Evolutionary conservation across 2,329 filamentous ascomycete species (phyloP).

Genomic region (Fragosphaeria purpurea): DNA sequence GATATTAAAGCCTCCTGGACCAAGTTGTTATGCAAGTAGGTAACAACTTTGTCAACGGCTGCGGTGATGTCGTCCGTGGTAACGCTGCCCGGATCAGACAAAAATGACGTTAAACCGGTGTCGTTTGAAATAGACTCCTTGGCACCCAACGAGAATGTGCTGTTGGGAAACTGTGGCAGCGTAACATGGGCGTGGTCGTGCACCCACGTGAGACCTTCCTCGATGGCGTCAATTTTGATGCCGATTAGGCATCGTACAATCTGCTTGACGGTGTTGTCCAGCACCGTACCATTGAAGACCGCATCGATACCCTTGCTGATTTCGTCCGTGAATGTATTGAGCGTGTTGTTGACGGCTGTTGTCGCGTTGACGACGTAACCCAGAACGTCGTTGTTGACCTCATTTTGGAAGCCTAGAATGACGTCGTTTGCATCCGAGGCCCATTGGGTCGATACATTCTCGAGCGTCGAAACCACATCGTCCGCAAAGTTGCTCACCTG

Average conservation of each 20-base stretch:
- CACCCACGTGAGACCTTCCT: constrained; percentile 90
- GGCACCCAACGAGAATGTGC: constrained; percentile 77
- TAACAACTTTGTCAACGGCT: constrained; percentile 60
- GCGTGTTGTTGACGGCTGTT: constrained; percentile 69
- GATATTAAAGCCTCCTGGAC: constrained; percentile 74
- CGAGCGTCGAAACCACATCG: constrained; percentile 62
- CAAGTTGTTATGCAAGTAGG: constrained; percentile 57
- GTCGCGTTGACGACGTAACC: constrained; percentile 83
- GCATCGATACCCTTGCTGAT: constrained; percentile 64
- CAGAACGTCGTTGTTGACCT: constrained; percentile 77
- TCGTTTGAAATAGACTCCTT: constrained; percentile 49
- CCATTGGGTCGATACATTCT: constrained; percentile 67
- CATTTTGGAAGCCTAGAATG: constrained; percentile 41
- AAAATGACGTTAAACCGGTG: constrained; percentile 55
- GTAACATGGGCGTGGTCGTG: constrained; percentile 74
- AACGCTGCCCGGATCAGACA: constrained; percentile 63
- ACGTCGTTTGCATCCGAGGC: constrained; percentile 64
- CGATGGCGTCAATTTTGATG: constrained; percentile 73
- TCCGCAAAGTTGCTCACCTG: constrained; percentile 73
- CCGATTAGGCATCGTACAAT: constrained; percentile 81
- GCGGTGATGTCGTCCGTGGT: constrained; percentile 74
- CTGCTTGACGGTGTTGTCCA: constrained; percentile 67
- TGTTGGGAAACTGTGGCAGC: constrained; percentile 66
- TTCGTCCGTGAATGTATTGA: constrained; percentile 70
- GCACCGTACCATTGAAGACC: constrained; percentile 73